Base-by-base conservation (phyloP, 202 grass and related monocot species). In the Zizania palustris region DNA sequence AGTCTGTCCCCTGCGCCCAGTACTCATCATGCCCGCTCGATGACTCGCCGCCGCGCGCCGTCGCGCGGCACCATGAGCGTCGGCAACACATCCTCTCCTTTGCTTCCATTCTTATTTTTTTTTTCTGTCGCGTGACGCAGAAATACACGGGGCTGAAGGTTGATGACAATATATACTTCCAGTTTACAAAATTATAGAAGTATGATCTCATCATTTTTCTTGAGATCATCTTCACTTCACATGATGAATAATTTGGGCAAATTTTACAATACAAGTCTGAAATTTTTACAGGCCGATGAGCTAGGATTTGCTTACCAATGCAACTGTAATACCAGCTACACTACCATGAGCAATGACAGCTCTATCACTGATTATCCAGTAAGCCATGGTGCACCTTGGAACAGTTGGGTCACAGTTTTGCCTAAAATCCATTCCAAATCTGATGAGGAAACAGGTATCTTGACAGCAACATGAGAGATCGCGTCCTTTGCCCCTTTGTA, bases 401-500 rank as follows among this genome's bases (percentile, higher is more conserved):
- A 85, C n/a, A 93, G 78, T 54, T 93, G 84, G 74, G 15, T 78
- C 63, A 84, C 66, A 65, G 88, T 95, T 85, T 83, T 93, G 9
- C 84, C 90, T 53, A 91, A 77, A 60, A 88, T 93, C 81, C 88
- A 93, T 60, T 89, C 84, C 75, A 91, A 63, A 72, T 93, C 91
- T 54, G 86, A 82, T 14, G 45, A 65, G 9, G 88, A 80, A 71
- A 85, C 34, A 11, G 72, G 60, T 69, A 86, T 54, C 81, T 75
- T 87, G 69, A 78, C 55, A 0, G 83, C 78, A 4, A 82, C 67
- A 87, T 67, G 80, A 81, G 76, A 78, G 20, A 90, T 45, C 5
- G 84, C 88, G 19, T 91, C 88, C 63, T 81, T 88, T 64, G 74
- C 90, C 76, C 81, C 93, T 88, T 89, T 97, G 72, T 93, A 93